Percentiles rank a stretch among this genome's conserved stretches.
Evolutionary conservation across 257 asterid species (phyloP).

Genomic region (Osmanthus fragrans): DNA sequence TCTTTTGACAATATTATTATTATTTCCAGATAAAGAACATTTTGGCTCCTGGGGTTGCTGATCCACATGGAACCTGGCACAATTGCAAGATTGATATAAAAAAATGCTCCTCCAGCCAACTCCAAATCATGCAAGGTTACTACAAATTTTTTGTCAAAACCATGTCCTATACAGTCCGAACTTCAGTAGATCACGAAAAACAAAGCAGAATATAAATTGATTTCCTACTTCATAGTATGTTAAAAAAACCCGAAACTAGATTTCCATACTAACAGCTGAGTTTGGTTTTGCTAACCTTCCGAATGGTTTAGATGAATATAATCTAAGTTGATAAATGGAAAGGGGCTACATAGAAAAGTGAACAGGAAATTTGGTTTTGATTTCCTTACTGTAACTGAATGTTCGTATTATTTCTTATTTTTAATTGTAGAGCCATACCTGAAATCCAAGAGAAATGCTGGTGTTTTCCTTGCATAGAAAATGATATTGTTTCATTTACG

Average conservation of each 20-base stretch:
- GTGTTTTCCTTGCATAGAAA: not conserved
- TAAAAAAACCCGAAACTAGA: too few species aligned
- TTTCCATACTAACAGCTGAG: not conserved
- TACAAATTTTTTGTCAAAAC: not conserved
- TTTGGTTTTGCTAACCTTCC: not conserved
- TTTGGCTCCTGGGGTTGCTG: slow-evolving; percentile 75
- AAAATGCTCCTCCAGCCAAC: slow-evolving; percentile 62
- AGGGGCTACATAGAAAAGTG: not conserved
- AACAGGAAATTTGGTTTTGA: not conserved
- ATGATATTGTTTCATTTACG: not conserved
- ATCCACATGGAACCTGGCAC: slow-evolving; percentile 75
- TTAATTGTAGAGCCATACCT: not conserved
- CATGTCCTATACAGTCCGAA: not conserved
- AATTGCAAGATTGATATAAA: slow-evolving; percentile 60
- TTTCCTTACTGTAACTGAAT: not conserved
- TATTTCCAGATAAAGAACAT: slow-evolving; percentile 62
- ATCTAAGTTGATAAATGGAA: not conserved
- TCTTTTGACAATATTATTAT: not conserved
- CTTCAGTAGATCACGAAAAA: not conserved
- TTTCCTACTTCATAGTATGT: too few species aligned
- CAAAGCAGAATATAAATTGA: not conserved
- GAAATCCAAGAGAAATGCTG: not conserved
- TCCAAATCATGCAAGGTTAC: slow-evolving; percentile 65
- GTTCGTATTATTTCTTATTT: not conserved
- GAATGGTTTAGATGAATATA: not conserved